phyloP scores from a whole-genome alignment of 75 land plant genomes.

The Pinus tabuliformis region DNA sequence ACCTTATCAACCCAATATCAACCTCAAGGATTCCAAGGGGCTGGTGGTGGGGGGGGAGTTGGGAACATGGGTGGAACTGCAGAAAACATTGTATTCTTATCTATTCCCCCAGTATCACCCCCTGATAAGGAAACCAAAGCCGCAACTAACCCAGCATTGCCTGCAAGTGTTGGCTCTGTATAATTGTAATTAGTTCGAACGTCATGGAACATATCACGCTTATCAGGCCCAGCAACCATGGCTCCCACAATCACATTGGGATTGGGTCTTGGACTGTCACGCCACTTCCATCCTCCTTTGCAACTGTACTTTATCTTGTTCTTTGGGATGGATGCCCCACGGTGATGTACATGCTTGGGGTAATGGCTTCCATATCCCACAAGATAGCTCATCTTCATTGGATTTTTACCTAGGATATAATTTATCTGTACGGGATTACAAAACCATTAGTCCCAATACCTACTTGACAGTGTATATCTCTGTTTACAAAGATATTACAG shows the following conservation, averaged over 20 bases:
- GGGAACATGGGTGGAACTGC: constrained; percentile 76
- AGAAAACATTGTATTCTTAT: constrained; percentile 73
- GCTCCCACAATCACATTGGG: constrained; percentile 67
- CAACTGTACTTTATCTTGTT: constrained; percentile 37
- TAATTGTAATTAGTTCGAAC: constrained; percentile 42
- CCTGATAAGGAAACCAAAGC: constrained; percentile 72
- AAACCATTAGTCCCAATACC: no score
- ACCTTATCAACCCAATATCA: no score
- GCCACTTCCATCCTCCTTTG: constrained; percentile 44
- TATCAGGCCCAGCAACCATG: constrained; percentile 84
- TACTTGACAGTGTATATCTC: neutral
- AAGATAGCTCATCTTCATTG: constrained; percentile 79
- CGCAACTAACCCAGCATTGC: constrained; percentile 81
- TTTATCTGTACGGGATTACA: constrained; percentile 39
- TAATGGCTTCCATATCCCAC: constrained; percentile 78
- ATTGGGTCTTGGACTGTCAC: constrained; percentile 43
- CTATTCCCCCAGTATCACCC: constrained; percentile 25
- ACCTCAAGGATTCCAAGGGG: constrained; percentile 69
- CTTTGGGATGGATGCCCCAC: constrained; percentile 79
- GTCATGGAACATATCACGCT: constrained; percentile 51
- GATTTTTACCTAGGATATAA: constrained; percentile 88
- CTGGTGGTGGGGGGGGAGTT: constrained; percentile 78
- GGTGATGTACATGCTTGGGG: constrained; percentile 83
- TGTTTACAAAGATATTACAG: neutral
- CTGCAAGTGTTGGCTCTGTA: constrained; percentile 80